Conservation (phyloP, 2,329 filamentous ascomycete genomes). For the Knoxdaviesia proteae region DNA sequence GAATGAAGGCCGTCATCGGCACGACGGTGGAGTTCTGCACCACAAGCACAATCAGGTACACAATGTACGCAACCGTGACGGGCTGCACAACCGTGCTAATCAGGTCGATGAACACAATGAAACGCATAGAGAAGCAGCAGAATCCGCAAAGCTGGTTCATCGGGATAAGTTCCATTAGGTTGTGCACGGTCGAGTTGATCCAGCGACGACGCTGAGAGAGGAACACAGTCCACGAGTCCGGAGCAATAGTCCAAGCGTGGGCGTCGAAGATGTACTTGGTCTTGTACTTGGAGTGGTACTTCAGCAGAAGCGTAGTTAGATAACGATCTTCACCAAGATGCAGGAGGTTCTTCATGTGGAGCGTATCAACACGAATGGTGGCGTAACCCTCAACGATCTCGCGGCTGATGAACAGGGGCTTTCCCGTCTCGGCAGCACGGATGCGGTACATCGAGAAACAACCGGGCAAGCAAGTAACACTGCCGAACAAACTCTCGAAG, state of each 20-base stretch:
- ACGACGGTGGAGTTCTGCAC: constrained; percentile 39
- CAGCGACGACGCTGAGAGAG: constrained; percentile 95
- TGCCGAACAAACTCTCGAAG: constrained; percentile 92
- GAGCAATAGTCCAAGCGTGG: constrained; percentile 91
- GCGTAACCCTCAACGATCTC: constrained; percentile 78
- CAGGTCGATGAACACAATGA: constrained; percentile 86
- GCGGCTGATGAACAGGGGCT: constrained; percentile 86
- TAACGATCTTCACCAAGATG: constrained; percentile 97
- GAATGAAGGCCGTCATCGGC: constrained; percentile 69
- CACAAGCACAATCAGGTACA: constrained; percentile 67
- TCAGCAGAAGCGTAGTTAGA: constrained; percentile 81
- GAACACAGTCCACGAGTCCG: constrained; percentile 86
- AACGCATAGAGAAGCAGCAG: constrained; percentile 99
- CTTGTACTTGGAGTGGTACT: constrained; percentile 85
- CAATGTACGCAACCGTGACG: constrained; percentile 73
- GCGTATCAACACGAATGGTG: constrained; percentile 86
- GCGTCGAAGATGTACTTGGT: constrained; percentile 90
- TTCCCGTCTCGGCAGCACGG: constrained; percentile 79
- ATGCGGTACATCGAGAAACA: constrained; percentile 99
- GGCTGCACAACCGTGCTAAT: constrained; percentile 83
- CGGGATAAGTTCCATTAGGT: constrained; percentile 85
- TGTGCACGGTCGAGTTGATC: constrained; percentile 99
- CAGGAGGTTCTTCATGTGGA: constrained; percentile 96
- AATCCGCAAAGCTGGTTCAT: constrained; percentile 91
- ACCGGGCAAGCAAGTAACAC: constrained; percentile 90